Evolutionary conservation across 2,329 filamentous ascomycete genomes (phyloP), one percentile per base, ranked within the genome.

Genomic region (Lasiodiplodia sp.): DNA sequence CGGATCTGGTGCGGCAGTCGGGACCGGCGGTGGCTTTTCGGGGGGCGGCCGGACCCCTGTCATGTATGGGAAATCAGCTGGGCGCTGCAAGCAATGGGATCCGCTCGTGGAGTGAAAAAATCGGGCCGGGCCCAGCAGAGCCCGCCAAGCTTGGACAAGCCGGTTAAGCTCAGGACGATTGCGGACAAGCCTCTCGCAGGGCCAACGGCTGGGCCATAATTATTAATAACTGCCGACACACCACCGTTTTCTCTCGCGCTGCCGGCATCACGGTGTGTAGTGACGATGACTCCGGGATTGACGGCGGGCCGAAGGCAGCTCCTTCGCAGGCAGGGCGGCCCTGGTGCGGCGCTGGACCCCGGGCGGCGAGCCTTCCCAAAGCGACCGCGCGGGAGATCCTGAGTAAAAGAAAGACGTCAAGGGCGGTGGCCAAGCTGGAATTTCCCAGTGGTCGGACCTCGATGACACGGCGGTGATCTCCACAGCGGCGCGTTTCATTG

Each of bases 51-150:
- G n/a, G 28, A 18, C 58, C 55, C 44, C 44, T 52, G 60, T 25
- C 60, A 64, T 52, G 47, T 64, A 64, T 18, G 60, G 60, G 12
- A 51, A 64, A 64, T 64, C 60, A 16, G 47, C 60, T 52, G 47
- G 60, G 60, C 47, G 44, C 44, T 66, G 63, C 63, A 56, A 21
- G 63, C 63, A 66, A 66, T 66, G 51, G 31, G 63, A 40, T 66
- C 63, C 63, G 63, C 63, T 56, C 38, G 51, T 53, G 63, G 49
- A 66, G 60, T n/a, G 18, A 14, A 34, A 62, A 55, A 66, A 53
- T 66, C 49, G 63, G 63, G 63, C 63, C 49, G 63, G 38, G 12
- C 28, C 63, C 52, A 55, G 49, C 63, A 23, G 51, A 18, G 14
- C 5, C 12, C 4, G 63, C 63, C 63, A 66, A 66, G 63, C 49